phyloP scores from a whole-genome alignment of 2,329 filamentous ascomycete species.

The Celoporthe dispersa region DNA sequence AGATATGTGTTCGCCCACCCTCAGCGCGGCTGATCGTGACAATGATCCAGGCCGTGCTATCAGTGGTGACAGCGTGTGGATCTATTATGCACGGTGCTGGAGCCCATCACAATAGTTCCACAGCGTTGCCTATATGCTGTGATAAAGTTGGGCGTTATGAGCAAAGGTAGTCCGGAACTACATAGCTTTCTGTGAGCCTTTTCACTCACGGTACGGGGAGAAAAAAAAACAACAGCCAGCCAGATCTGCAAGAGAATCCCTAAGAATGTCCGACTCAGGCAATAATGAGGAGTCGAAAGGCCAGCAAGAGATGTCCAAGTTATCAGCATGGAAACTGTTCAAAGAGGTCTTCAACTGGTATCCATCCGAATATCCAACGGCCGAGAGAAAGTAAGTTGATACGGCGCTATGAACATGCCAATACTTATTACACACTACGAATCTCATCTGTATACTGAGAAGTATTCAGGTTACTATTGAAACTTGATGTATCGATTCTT shows the following conservation, averaged over 20 bases:
- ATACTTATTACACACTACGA: not conserved
- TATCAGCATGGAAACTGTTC: conserved; percentile 33
- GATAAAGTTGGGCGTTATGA: not conserved
- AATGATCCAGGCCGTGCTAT: not conserved
- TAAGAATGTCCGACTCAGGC: not conserved
- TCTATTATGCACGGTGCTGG: conserved; percentile 13
- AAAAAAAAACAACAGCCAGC: not conserved
- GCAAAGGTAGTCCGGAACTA: not conserved
- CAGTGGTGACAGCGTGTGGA: conserved; percentile 25
- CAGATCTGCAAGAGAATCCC: not conserved
- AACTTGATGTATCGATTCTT: conserved; percentile 40
- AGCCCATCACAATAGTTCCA: not conserved
- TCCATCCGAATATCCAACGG: conserved; percentile 37
- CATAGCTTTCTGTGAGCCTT: not conserved
- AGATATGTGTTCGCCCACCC: not conserved
- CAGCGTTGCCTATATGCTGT: not conserved
- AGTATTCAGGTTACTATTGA: conserved; percentile 37
- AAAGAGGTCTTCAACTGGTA: conserved; percentile 44
- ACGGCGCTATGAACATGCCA: too few relatives aligned
- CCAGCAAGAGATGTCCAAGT: conserved; percentile 21
- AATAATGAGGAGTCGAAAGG: not conserved
- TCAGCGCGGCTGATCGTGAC: not conserved
- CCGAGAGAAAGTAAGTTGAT: conserved; percentile 38
- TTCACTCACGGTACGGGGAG: not conserved
- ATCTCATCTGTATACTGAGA: not conserved